phyloP scores from a whole-genome alignment of 495 filamentous ascomycete genomes.

The Penicillium lividum region DNA sequence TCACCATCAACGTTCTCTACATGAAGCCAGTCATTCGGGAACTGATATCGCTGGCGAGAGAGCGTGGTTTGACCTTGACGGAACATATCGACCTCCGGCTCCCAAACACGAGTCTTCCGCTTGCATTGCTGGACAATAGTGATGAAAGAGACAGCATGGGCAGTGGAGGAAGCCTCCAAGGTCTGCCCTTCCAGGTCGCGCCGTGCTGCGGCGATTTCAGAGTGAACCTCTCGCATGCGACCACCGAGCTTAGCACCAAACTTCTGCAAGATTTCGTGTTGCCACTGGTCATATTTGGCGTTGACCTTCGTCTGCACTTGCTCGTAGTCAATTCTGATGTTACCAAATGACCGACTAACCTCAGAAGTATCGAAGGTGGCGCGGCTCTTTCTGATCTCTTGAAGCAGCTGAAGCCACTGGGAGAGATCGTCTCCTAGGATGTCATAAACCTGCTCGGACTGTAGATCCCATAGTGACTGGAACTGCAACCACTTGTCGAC shows the following conservation, averaged over 20 bases:
- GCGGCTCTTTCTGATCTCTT: constrained; percentile 90
- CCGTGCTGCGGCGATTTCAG: constrained; percentile 84
- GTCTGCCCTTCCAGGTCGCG: constrained; percentile 87
- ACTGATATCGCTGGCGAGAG: constrained; percentile 85
- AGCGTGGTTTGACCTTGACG: constrained; percentile 91
- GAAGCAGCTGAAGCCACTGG: constrained; percentile 89
- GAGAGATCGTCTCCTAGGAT: constrained; percentile 87
- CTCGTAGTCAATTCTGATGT: constrained; percentile 93
- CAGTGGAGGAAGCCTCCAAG: constrained; percentile 88
- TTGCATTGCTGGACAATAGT: constrained; percentile 96
- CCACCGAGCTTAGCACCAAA: constrained; percentile 89
- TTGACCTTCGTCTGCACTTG: constrained; percentile 98
- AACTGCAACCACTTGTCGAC: constrained; percentile 98
- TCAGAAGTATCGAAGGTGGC: constrained; percentile 96
- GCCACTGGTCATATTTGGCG: constrained; percentile 99
- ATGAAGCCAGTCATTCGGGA: constrained; percentile 88
- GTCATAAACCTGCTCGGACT: constrained; percentile 91
- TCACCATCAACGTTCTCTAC: constrained; percentile 92
- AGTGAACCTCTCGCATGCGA: constrained; percentile 84
- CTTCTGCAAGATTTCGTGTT: constrained; percentile 90
- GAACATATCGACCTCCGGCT: constrained; percentile 92
- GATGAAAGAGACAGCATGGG: constrained; percentile 96
- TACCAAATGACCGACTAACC: constrained; percentile 85
- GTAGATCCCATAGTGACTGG: constrained; percentile 97
- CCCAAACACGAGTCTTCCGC: constrained; percentile 88